Conservation (phyloP, 768 basidiomycete species). For the Dacryopinax primogenitus region DNA sequence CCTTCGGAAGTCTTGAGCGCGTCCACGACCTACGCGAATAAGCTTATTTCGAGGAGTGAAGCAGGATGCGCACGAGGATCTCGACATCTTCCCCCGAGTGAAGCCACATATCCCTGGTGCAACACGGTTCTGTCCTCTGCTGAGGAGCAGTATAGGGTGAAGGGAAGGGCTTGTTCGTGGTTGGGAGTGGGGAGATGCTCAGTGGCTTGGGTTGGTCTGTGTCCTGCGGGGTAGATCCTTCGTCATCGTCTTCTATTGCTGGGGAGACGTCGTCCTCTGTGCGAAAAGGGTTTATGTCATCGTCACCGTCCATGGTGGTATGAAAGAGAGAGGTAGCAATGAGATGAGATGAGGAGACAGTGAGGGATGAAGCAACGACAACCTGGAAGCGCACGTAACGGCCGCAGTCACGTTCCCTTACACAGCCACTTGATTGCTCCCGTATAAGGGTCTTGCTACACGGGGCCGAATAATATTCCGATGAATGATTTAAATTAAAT, state of each 20-base stretch:
- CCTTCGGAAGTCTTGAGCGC: slow-evolving; percentile 89
- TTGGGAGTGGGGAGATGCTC: neutral
- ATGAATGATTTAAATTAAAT: no score
- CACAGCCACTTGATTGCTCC: no score
- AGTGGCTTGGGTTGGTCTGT: neutral
- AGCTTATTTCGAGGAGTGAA: slow-evolving; percentile 7
- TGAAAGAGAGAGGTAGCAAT: neutral
- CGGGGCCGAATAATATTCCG: no score
- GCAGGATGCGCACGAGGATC: slow-evolving; percentile 42
- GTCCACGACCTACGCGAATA: slow-evolving; percentile 61
- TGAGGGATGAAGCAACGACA: neutral
- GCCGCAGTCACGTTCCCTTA: no score
- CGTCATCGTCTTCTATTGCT: neutral
- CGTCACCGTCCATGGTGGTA: slow-evolving; percentile 28
- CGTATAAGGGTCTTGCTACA: no score
- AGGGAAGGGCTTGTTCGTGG: neutral
- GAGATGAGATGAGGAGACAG: neutral
- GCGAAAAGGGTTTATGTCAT: slow-evolving; percentile 33
- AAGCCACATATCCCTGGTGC: slow-evolving; percentile 31
- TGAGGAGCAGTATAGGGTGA: neutral
- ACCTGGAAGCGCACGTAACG: neutral
- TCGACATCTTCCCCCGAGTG: slow-evolving; percentile 75
- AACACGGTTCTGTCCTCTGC: neutral
- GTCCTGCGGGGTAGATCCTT: neutral
- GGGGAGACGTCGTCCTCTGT: slow-evolving; percentile 23